phyloP scores from a whole-genome alignment of 2,329 filamentous ascomycete species.

The Penicillium sp. region DNA sequence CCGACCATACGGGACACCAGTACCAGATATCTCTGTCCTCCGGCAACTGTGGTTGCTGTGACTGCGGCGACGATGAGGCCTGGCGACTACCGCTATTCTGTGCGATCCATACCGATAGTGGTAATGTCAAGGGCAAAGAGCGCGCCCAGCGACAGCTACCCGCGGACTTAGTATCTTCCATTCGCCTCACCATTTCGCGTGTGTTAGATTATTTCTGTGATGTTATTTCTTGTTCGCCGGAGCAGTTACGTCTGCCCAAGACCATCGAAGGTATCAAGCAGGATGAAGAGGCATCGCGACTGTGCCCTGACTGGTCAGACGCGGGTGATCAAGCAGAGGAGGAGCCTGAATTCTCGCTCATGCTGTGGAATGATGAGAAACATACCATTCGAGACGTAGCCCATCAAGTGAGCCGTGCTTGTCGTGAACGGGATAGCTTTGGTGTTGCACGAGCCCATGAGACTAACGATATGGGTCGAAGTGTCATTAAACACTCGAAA shows the following conservation, averaged over 20 bases:
- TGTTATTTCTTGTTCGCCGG: constrained; percentile 95
- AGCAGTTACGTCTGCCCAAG: constrained; percentile 86
- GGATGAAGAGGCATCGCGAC: constrained; percentile 78
- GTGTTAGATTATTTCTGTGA: constrained; percentile 95
- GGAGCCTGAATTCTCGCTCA: constrained; percentile 74
- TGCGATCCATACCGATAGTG: constrained; percentile 80
- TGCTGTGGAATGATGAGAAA: constrained; percentile 98
- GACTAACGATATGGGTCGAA: constrained; percentile 84
- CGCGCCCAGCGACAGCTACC: constrained; percentile 70
- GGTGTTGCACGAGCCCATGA: constrained; percentile 78
- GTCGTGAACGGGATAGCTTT: constrained; percentile 68
- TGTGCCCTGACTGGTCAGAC: constrained; percentile 74
- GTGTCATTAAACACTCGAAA: constrained; percentile 73
- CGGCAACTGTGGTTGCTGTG: constrained; percentile 93
- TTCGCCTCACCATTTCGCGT: constrained; percentile 81
- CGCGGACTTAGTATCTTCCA: constrained; percentile 71
- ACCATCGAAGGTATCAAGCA: constrained; percentile 75
- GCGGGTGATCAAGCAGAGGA: constrained; percentile 61
- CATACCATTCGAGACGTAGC: constrained; percentile 91
- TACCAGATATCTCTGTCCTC: constrained; percentile 85
- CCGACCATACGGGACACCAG: constrained; percentile 90
- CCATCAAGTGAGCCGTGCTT: constrained; percentile 87
- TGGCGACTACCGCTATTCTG: constrained; percentile 83
- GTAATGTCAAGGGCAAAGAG: constrained; percentile 48
- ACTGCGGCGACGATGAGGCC: constrained; percentile 93